phyloP scores from a whole-genome alignment of 2,329 filamentous ascomycete species.

The Camptophora hylomeconis region DNA sequence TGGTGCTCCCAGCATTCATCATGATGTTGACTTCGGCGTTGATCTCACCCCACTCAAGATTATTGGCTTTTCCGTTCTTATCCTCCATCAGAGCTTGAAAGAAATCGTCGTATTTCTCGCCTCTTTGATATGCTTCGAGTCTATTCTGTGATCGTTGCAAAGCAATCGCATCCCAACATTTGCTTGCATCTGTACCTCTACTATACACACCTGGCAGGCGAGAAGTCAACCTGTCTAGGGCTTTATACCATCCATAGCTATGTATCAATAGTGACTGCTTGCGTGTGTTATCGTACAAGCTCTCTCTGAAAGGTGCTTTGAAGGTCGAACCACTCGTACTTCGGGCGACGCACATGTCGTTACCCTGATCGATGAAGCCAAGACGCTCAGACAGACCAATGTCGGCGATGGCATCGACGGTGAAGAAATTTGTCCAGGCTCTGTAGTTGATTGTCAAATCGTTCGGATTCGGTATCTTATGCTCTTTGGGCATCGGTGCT shows the following conservation, averaged over 20 bases:
- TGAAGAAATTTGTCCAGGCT: slow-evolving; percentile 43
- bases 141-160: slow-evolving; percentile 31
- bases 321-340: slow-evolving; percentile 23
- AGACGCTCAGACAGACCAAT: slow-evolving; percentile 35
- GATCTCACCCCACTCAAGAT: slow-evolving; percentile 26
- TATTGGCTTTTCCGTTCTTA: slow-evolving; percentile 25
- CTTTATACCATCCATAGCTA: slow-evolving; percentile 3
- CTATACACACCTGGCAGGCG: slow-evolving; percentile 8
- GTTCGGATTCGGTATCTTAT: slow-evolving; percentile 3
- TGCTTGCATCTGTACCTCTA: slow-evolving; percentile 4
- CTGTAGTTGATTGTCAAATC: slow-evolving; percentile 39
- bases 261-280: slow-evolving; percentile 3
- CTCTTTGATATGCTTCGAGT: slow-evolving; percentile 31
- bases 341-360: slow-evolving; percentile 32
- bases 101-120: slow-evolving; percentile 44
- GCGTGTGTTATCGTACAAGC: slow-evolving; percentile 2
- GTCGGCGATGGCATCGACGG: slow-evolving; percentile 43
- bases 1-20: slow-evolving; percentile 13
- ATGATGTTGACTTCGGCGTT: slow-evolving; percentile 16
- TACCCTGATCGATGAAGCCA: slow-evolving; percentile 38
- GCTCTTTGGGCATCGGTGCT: slow-evolving; percentile 4
- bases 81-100: slow-evolving; percentile 40
- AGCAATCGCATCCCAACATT: slow-evolving; percentile 34
- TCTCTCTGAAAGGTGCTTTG: slow-evolving; percentile 34
- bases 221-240: slow-evolving; percentile 5